Base-by-base conservation (phyloP, 139 green algal species). In the Chlorella vulgaris region DNA sequence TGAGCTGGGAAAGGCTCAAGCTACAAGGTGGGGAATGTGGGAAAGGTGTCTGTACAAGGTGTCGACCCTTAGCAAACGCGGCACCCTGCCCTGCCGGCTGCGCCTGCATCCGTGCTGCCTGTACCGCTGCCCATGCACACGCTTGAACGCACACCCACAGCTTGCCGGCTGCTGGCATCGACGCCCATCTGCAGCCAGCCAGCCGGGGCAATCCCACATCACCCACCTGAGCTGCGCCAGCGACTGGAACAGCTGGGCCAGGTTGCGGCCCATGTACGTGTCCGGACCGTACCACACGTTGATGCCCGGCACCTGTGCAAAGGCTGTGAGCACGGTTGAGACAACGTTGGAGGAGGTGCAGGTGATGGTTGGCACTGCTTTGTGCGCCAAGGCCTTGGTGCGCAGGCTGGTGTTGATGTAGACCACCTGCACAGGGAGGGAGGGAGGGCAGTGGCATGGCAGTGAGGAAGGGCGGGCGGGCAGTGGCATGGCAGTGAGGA, bases 351-450 rank as follows among this genome's bases (percentile, higher is more conserved):
- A 96, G 38, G 95, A 99, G 53, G 97, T 99, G 88, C 97, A 99
- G 18, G 96, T 99, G 89, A 99, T 99, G 83, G 97, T 99, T 63
- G 97, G 96, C 69, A 99, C 93, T 0, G 88, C 40, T 29, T 78
- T 71, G 73, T 99, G 84, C 7, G 93, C 93, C 18, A 81, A 74
- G 6, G 96, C 96, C 91, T 98, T 99, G 73, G 96, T 99, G 69
- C 91, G 89, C 43, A 99, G 87, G 43, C 89, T 94, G 21, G 96
- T 99, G 90, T 99, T 99, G 91, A 99, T 99, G 92, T 99, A 99
- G 24, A 99, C 88, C 31, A 92, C 86, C 69, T 90, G 86, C 55
- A 66, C 7, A 29, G 6, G 31, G 8, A 42, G 63, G n/a, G 31
- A 24, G n/a, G 10, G 33, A 29, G n/a, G n/a, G 33, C 13, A 71